Percentiles rank a stretch among this genome's conserved stretches.
Evolutionary conservation across 169 alveolate species (phyloP).

Genomic region (Condylostoma magnum): DNA sequence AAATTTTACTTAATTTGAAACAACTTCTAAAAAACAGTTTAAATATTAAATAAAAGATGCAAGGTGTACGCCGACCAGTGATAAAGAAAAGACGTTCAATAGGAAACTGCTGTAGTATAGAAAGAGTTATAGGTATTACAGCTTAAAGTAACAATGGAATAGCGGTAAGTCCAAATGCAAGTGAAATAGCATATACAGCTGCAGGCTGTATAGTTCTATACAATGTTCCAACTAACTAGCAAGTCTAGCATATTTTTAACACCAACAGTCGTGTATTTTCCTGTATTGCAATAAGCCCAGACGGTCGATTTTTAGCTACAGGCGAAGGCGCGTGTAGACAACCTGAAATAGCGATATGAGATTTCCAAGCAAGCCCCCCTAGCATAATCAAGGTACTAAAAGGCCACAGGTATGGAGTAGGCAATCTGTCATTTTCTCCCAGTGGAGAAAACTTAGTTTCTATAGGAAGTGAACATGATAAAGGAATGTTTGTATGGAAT

Average conservation of each 20-base stretch:
- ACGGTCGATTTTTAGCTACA: constrained; percentile 69
- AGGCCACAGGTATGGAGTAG: constrained; percentile 77
- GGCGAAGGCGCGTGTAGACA: constrained; percentile 78
- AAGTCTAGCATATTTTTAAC: constrained; percentile 52
- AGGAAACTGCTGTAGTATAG: too few relatives aligned
- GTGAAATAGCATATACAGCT: constrained; percentile 51
- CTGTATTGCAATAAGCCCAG: constrained; percentile 51
- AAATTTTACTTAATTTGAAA: too few relatives aligned
- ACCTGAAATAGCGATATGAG: constrained; percentile 76
- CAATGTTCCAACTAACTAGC: constrained; percentile 46
- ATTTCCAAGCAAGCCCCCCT: constrained; percentile 38
- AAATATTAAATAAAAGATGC: too few relatives aligned
- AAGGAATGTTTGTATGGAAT: constrained; percentile 69
- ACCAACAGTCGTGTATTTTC: constrained; percentile 56
- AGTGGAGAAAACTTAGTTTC: constrained; percentile 57
- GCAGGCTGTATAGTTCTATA: constrained; percentile 44
- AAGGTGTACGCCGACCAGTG: too few relatives aligned
- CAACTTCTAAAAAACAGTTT: too few relatives aligned
- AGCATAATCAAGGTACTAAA: constrained; percentile 34
- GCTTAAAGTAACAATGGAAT: constrained; percentile 31
- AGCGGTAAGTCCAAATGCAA: constrained; percentile 41
- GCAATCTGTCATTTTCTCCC: constrained; percentile 62
- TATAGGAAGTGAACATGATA: constrained; percentile 74
- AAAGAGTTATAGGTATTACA: constrained; percentile 44
- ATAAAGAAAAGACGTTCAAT: too few relatives aligned